Evolutionary conservation across 139 green algal species (phyloP).

Genomic region (Micractinium sp.): DNA sequence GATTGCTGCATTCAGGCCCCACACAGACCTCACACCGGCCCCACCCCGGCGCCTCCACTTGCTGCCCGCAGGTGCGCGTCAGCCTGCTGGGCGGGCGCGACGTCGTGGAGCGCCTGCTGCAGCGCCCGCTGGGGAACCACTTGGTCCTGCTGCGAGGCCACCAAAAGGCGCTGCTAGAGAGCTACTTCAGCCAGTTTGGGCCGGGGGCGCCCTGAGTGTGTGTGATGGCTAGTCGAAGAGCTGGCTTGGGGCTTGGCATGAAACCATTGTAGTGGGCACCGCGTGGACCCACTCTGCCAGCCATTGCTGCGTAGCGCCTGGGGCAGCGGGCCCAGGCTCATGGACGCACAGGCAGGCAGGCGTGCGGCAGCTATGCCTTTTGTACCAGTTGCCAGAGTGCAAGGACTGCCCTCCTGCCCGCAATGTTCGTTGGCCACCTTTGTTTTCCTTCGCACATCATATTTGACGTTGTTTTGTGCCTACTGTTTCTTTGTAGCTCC

Average conservation of each 20-base stretch:
- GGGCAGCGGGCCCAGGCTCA: neutral
- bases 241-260: neutral
- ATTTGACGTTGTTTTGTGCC: too few relatives aligned
- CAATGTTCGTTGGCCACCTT: neutral
- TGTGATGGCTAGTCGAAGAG: neutral
- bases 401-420: too few relatives aligned
- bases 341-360: too few relatives aligned
- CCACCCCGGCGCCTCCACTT: neutral
- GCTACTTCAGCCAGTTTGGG: neutral
- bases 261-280: neutral
- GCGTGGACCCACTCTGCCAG: neutral
- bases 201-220: neutral
- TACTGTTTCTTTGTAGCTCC: too few relatives aligned
- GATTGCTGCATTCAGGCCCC: neutral
- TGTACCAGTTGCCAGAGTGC: too few relatives aligned
- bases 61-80: neutral
- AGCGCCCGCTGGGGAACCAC: conserved; percentile 22
- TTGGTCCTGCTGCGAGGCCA: conserved; percentile 15
- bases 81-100: neutral
- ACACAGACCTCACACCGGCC: neutral
- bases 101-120: conserved; percentile 14
- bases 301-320: too few relatives aligned
- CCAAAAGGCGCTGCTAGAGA: neutral
- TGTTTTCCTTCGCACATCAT: too few relatives aligned
- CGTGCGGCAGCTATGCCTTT: neutral